These are phyloP conservation scores for Sphaerulina populicola DNA, from an alignment of 2,329 filamentous ascomycete species.

Conservation along the genomic window DNA sequence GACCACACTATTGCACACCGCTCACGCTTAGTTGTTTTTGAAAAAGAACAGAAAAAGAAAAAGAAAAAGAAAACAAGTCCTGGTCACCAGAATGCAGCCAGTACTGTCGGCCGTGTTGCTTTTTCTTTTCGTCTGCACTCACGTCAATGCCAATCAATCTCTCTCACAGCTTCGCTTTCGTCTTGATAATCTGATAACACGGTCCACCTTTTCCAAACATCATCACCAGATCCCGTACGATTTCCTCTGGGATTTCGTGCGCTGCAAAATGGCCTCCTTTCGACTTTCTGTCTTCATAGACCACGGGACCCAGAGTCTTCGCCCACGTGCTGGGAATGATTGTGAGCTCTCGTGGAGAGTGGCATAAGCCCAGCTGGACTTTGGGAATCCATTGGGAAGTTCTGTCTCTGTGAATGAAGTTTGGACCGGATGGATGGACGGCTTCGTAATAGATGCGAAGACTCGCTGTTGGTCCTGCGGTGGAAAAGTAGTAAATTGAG, in stretches of 20 bases:
- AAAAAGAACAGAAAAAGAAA: too few species aligned
- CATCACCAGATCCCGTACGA: conserved; percentile 14
- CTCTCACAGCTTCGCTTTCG: conserved; percentile 12
- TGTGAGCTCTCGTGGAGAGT: conserved; percentile 52
- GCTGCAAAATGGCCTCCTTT: conserved; percentile 54
- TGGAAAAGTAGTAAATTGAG: conserved; percentile 62
- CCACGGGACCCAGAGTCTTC: conserved; percentile 50
- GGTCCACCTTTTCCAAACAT: conserved; percentile 21
- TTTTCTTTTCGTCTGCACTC: too few species aligned
- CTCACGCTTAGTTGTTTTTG: neutral
- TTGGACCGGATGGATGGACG: conserved; percentile 32
- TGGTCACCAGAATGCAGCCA: neutral
- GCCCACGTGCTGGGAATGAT: conserved; percentile 50
- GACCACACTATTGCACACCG: too few species aligned
- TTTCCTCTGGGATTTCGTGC: conserved; percentile 33
- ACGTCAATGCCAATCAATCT: neutral
- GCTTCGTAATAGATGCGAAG: conserved; percentile 66
- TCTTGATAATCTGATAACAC: conserved; percentile 15
- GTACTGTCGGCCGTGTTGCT: neutral
- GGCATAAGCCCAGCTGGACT: conserved; percentile 47
- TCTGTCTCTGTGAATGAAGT: conserved; percentile 27
- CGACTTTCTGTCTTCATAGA: conserved; percentile 46
- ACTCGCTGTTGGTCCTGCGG: conserved; percentile 59
- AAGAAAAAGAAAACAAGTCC: too few species aligned
- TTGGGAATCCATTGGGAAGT: conserved; percentile 38